phyloP scores from a whole-genome alignment of 257 asterid genomes.

The Jaltomata sinuosa region DNA sequence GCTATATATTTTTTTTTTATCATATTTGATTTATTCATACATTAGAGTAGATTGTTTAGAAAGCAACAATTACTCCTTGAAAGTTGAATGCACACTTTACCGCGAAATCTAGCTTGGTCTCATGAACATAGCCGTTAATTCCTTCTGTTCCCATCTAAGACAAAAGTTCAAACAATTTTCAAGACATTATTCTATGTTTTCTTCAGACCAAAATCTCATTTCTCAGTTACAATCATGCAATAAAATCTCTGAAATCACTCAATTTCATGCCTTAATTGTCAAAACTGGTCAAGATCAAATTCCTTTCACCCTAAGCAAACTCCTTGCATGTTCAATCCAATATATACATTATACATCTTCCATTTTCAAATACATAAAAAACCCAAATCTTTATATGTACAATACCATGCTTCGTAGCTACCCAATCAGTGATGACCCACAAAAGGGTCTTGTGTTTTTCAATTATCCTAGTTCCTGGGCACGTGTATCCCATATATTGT shows the following conservation, averaged over 20 bases:
- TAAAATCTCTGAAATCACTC: conserved; percentile 26
- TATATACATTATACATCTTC: conserved; percentile 38
- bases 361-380: conserved; percentile 27
- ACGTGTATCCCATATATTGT: no score
- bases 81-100: background rate
- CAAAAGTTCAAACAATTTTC: background rate
- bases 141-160: background rate
- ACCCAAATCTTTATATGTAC: conserved; percentile 53
- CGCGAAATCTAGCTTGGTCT: background rate
- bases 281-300: conserved; percentile 37
- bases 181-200: conserved; percentile 5
- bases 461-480: no score
- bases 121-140: background rate
- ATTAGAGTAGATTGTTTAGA: no score
- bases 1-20: no score
- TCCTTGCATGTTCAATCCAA: conserved; percentile 39
- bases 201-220: conserved; percentile 27
- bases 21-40: no score
- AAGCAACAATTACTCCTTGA: no score
- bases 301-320: conserved; percentile 50
- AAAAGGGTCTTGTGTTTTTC: conserved; percentile 28
- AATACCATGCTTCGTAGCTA: conserved; percentile 46
- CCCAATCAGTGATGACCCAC: conserved; percentile 30
- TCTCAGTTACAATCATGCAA: conserved; percentile 44
- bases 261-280: conserved; percentile 46